These are phyloP conservation scores for Aspergillus fijiensis DNA, from an alignment of 2,329 filamentous ascomycete genomes.

Conservation along the genomic window DNA sequence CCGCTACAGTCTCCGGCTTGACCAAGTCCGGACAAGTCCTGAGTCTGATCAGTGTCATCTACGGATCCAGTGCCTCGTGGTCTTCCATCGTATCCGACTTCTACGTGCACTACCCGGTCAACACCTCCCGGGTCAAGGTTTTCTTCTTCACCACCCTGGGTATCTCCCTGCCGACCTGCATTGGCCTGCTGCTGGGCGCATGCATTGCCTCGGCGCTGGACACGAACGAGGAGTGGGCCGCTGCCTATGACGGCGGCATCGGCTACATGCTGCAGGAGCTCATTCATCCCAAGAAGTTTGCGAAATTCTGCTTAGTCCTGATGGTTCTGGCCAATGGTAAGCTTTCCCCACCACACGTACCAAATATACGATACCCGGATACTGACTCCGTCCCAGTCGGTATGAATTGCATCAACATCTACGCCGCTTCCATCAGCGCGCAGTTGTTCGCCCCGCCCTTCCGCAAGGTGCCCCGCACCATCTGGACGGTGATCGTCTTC, in stretches of 20 bases:
- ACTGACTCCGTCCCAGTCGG: conserved; percentile 32
- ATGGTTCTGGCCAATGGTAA: conserved; percentile 34
- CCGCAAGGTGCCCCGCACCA: conserved; percentile 46
- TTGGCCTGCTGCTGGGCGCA: conserved; percentile 51
- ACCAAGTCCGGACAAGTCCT: conserved; percentile 44
- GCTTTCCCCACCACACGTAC: background rate
- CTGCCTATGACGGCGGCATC: conserved; percentile 36
- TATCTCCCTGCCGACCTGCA: conserved; percentile 50
- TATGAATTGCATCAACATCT: conserved; percentile 50
- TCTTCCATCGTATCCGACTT: conserved; percentile 47
- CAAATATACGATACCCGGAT: no score
- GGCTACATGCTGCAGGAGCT: conserved; percentile 49
- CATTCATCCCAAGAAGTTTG: conserved; percentile 48
- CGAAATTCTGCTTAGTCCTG: conserved; percentile 45
- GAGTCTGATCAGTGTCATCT: conserved; percentile 48
- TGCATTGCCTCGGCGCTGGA: conserved; percentile 47
- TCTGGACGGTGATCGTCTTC: conserved; percentile 52
- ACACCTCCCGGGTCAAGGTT: conserved; percentile 48
- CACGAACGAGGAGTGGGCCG: conserved; percentile 41
- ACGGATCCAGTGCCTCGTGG: conserved; percentile 53
- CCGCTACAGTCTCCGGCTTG: conserved; percentile 36
- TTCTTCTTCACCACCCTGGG: conserved; percentile 52
- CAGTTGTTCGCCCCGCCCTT: conserved; percentile 46
- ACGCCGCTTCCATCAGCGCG: conserved; percentile 36
- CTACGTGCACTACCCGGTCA: conserved; percentile 50